Evolutionary conservation across 2,329 filamentous ascomycete genomes (phyloP).

Genomic region (Ophiostoma piceae): DNA sequence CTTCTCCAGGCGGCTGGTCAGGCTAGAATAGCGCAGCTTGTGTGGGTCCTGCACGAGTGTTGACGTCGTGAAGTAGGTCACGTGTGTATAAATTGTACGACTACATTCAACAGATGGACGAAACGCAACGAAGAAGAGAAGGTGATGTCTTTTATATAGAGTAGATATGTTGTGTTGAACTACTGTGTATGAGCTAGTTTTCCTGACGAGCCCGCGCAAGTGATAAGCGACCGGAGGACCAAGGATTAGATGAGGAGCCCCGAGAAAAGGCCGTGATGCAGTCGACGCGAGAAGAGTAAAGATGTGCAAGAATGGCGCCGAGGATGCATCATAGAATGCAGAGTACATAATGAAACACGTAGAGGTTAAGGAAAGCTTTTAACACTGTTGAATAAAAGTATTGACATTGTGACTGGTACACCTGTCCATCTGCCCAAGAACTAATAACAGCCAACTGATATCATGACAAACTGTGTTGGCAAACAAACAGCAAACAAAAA

Average conservation of each 20-base stretch:
- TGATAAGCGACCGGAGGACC: neutral
- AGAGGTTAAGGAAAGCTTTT: neutral
- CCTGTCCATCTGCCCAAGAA: neutral
- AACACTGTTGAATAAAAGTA: neutral
- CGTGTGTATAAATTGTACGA: neutral
- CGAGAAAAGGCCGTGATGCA: neutral
- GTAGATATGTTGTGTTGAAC: too few species aligned
- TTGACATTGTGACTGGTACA: neutral
- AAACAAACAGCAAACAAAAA: neutral
- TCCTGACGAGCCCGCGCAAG: neutral
- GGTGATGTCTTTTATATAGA: neutral
- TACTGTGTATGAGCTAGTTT: too few species aligned
- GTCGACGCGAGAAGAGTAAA: neutral
- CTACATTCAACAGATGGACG: neutral
- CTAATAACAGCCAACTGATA: neutral
- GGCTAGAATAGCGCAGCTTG: neutral
- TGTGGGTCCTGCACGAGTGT: neutral
- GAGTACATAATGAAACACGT: neutral
- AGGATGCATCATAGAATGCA: neutral
- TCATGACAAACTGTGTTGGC: conserved; percentile 4
- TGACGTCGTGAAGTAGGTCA: neutral
- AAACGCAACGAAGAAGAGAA: neutral
- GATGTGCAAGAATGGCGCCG: neutral
- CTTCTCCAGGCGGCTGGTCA: neutral
- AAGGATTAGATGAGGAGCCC: neutral